Conservation (phyloP, 495 filamentous ascomycete genomes). For the Penicillium parvum region DNA sequence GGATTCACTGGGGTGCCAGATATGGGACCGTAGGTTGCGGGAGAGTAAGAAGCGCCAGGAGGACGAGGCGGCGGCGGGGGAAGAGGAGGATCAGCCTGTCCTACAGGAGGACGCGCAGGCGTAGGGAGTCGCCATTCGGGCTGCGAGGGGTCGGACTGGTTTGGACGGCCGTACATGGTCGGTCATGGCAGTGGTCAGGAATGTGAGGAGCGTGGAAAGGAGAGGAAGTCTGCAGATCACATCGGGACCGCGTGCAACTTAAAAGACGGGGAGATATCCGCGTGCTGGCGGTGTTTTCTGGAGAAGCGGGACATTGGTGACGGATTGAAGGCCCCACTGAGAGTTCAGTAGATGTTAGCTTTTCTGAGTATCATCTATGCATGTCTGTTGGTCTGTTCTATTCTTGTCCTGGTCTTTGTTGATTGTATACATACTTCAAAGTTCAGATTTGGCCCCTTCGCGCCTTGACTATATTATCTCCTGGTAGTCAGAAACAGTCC, state of each 20-base stretch:
- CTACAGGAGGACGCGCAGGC: slow-evolving; percentile 18
- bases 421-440: too few species aligned
- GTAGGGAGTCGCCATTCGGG: slow-evolving; percentile 43
- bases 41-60: slow-evolving; percentile 30
- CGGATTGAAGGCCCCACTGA: too few species aligned
- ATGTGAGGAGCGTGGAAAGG: background rate
- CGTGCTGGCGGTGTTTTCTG: background rate
- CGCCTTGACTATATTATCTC: too few species aligned
- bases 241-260: background rate
- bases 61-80: slow-evolving; percentile 23
- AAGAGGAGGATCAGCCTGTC: slow-evolving; percentile 11
- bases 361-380: too few species aligned
- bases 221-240: background rate
- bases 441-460: too few species aligned
- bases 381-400: too few species aligned
- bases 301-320: background rate
- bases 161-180: slow-evolving; percentile 28
- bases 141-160: slow-evolving; percentile 23
- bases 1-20: slow-evolving; percentile 18
- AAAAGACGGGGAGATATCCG: background rate
- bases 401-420: too few species aligned
- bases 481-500: too few species aligned
- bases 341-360: too few species aligned
- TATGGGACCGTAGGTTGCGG: slow-evolving; percentile 38
- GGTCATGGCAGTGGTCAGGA: slow-evolving; percentile 1